phyloP scores from a whole-genome alignment of 805 yeast species.

The Ogataea methylovora region DNA sequence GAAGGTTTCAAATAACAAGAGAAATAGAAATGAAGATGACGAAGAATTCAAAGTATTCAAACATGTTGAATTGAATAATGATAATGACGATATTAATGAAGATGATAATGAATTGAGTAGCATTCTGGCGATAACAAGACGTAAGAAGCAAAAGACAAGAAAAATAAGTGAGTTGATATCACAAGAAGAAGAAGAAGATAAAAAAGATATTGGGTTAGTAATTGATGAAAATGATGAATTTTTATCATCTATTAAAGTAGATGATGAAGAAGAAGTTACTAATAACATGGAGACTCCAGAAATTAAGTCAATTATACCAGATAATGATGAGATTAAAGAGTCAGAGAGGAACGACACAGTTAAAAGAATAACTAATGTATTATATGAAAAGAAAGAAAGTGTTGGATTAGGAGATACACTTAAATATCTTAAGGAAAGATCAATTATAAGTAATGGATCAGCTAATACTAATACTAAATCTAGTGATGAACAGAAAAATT shows the following conservation, averaged over 20 bases:
- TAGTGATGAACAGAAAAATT: constrained; percentile 2
- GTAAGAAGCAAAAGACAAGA: constrained; percentile 19
- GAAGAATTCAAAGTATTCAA: constrained; percentile 16
- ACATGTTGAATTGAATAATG: constrained; percentile 20
- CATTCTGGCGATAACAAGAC: constrained; percentile 22
- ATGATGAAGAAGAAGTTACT: constrained; percentile 14
- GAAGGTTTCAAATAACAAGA: constrained; percentile 7
- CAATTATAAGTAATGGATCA: not conserved
- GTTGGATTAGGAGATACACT: constrained; percentile 1
- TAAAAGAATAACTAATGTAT: not conserved
- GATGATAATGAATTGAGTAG: constrained; percentile 17
- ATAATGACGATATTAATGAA: constrained; percentile 18
- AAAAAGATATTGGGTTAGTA: constrained; percentile 11
- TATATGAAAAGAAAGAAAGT: constrained; percentile 23
- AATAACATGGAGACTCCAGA: constrained; percentile 15
- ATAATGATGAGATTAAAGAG: constrained; percentile 13
- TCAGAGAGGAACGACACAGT: not conserved
- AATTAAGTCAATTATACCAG: no score
- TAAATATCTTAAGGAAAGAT: constrained; percentile 3
- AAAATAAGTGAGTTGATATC: constrained; percentile 1
- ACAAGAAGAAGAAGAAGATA: not conserved
- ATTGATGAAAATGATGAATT: constrained; percentile 31
- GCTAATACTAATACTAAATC: not conserved
- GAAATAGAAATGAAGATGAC: constrained; percentile 11
- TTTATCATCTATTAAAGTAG: constrained; percentile 17